phyloP scores from a whole-genome alignment of 495 filamentous ascomycete genomes.

The Talaromyces ruber region DNA sequence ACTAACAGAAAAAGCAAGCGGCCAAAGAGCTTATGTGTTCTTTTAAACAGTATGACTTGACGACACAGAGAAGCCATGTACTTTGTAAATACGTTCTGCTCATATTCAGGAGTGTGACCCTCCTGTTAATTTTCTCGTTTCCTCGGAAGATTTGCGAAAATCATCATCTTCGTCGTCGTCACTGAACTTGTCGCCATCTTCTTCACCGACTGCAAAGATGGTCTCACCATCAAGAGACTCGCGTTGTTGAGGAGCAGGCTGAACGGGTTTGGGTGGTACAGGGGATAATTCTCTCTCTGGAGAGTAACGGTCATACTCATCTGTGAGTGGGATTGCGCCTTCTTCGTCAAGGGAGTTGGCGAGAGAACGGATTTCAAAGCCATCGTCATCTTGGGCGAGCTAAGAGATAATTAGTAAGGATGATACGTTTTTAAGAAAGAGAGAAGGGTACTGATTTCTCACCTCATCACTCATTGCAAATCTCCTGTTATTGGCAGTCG shows the following conservation, averaged over 20 bases:
- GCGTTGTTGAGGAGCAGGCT: conserved; percentile 35
- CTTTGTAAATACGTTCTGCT: not conserved
- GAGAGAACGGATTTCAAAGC: conserved; percentile 93
- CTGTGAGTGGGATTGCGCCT: conserved; percentile 14
- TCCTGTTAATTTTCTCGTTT: conserved; percentile 57
- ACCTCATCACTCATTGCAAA: conserved; percentile 99
- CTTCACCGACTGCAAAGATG: conserved; percentile 88
- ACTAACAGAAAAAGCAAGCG: not conserved
- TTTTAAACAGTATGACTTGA: not conserved
- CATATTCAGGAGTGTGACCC: not conserved
- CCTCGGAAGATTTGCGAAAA: conserved; percentile 40
- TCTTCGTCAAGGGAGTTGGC: conserved; percentile 73
- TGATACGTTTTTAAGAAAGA: not conserved
- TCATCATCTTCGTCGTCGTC: conserved; percentile 58
- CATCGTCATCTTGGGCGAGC: conserved; percentile 97
- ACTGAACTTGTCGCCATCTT: conserved; percentile 62
- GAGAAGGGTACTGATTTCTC: conserved; percentile 18
- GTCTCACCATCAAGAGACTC: conserved; percentile 86
- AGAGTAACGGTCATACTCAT: not conserved
- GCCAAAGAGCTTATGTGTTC: too few relatives aligned
- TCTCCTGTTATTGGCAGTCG: conserved; percentile 90
- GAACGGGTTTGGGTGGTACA: conserved; percentile 43
- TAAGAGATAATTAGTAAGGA: conserved; percentile 25
- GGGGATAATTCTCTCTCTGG: conserved; percentile 34
- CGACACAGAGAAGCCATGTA: not conserved